A percentile compares a stretch with the other conserved stretches of the same genome.
Conservation (phyloP, 352 stramenopile genomes). For the Pythium sp. region DNA sequence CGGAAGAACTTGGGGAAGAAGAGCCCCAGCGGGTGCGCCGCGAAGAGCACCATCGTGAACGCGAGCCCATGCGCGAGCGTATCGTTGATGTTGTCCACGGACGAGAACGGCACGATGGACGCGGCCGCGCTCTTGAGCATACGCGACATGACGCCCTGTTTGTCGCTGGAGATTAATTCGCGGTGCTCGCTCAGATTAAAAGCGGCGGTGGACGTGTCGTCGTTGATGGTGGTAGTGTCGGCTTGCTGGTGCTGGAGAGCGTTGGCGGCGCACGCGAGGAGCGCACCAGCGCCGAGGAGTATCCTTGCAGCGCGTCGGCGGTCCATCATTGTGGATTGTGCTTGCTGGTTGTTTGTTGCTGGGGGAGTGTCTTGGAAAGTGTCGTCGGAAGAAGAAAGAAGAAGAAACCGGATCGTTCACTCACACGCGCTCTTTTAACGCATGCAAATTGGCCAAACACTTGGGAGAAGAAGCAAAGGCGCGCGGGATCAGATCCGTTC, state of each 20-base stretch:
- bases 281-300: constrained; percentile 4
- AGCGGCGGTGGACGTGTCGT: not conserved
- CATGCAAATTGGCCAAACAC: not conserved
- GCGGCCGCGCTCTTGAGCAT: constrained; percentile 23
- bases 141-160: constrained; percentile 7
- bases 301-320: not conserved
- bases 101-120: constrained; percentile 41
- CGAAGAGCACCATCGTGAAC: constrained; percentile 58
- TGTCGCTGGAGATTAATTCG: constrained; percentile 1
- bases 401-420: not conserved
- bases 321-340: not conserved
- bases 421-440: not conserved
- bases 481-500: not conserved
- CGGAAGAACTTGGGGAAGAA: constrained; percentile 59
- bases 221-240: not conserved
- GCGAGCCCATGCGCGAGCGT: constrained; percentile 43
- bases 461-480: not conserved
- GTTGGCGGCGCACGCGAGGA: not conserved
- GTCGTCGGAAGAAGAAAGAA: not conserved
- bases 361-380: not conserved
- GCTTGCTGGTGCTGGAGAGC: not conserved
- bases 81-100: constrained; percentile 32
- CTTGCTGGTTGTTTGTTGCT: not conserved
- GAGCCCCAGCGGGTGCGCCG: constrained; percentile 52
- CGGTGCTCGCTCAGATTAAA: not conserved